A percentile compares a stretch with the other conserved stretches of the same genome.
These are phyloP conservation scores for Pseudogymnoascus sp. DNA, from an alignment of 2,329 filamentous ascomycete species.

Conservation along the genomic window DNA sequence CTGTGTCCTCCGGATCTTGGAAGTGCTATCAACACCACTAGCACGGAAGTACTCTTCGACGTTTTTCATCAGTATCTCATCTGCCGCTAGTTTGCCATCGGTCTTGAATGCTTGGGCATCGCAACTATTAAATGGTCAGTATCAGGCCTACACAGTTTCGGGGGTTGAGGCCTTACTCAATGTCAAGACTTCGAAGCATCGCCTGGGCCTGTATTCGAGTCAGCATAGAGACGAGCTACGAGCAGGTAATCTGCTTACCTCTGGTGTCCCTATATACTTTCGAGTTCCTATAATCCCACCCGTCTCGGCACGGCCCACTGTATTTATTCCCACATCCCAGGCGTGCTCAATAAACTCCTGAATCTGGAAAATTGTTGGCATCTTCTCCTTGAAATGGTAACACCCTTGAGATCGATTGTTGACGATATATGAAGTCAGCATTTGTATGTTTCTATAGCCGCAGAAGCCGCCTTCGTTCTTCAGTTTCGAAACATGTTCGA, in stretches of 20 bases:
- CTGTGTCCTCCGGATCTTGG: constrained; percentile 62
- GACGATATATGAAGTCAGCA: constrained; percentile 74
- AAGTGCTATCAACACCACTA: constrained; percentile 40
- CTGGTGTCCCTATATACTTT: constrained; percentile 91
- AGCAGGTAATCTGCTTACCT: constrained; percentile 44
- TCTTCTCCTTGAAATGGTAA: constrained; percentile 49
- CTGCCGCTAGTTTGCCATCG: constrained; percentile 29
- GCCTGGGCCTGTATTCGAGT: constrained; percentile 58
- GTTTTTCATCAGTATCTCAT: constrained; percentile 50
- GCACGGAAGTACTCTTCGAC: constrained; percentile 69
- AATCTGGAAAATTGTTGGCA: constrained; percentile 73
- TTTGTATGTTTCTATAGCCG: constrained; percentile 92
- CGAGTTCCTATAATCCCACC: constrained; percentile 81
- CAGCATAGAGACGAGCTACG: constrained; percentile 6
- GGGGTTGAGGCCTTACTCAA: constrained; percentile 44
- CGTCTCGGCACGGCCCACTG: constrained; percentile 68
- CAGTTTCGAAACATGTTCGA: constrained; percentile 76
- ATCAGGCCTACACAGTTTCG: not conserved
- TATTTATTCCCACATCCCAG: constrained; percentile 80
- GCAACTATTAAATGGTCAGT: constrained; percentile 38
- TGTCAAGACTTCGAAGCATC: constrained; percentile 62
- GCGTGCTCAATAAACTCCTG: constrained; percentile 82
- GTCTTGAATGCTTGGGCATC: constrained; percentile 54
- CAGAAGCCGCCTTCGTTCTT: constrained; percentile 82
- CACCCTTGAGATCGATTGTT: constrained; percentile 48